Percentiles rank a stretch among this genome's conserved stretches.
Conservation (phyloP, 495 filamentous ascomycete species). For the Tuber melanosporum region DNA sequence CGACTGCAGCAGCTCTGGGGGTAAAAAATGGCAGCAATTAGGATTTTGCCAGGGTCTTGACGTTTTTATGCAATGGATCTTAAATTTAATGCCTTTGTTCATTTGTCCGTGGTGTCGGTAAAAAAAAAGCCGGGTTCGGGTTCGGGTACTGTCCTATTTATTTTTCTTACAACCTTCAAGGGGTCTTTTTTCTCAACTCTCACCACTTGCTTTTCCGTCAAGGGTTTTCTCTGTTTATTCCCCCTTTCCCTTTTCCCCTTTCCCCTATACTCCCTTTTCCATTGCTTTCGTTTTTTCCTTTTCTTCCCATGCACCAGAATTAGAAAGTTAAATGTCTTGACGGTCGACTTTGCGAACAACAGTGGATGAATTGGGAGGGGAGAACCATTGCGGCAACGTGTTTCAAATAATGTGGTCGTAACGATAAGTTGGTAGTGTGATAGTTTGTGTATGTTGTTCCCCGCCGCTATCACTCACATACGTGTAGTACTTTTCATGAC, state of each 20-base stretch:
- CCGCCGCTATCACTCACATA: too few relatives aligned
- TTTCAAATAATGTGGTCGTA: neutral
- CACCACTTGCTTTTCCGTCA: neutral
- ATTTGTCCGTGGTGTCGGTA: neutral
- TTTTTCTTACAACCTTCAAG: conserved; percentile 20
- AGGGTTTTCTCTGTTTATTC: conserved; percentile 11
- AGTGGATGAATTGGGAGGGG: neutral
- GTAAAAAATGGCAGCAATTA: conserved; percentile 21
- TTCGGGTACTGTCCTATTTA: conserved; percentile 20
- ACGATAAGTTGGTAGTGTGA: neutral
- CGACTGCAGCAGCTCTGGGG: conserved; percentile 26
- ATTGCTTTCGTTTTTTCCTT: neutral
- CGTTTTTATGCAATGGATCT: neutral
- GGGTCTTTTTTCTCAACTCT: neutral
- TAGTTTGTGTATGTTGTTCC: neutral
- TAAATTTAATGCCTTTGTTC: conserved; percentile 5
- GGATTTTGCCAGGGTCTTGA: neutral
- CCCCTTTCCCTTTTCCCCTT: conserved; percentile 7
- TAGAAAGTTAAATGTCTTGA: conserved; percentile 5
- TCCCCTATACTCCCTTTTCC: neutral
- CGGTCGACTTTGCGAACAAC: neutral
- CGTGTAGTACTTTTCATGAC: neutral
- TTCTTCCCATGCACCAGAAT: neutral
- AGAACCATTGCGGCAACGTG: neutral
- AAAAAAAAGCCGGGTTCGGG: conserved; percentile 21